These are phyloP conservation scores for Tuber brumale DNA, from an alignment of 495 filamentous ascomycete species.

Conservation along the genomic window DNA sequence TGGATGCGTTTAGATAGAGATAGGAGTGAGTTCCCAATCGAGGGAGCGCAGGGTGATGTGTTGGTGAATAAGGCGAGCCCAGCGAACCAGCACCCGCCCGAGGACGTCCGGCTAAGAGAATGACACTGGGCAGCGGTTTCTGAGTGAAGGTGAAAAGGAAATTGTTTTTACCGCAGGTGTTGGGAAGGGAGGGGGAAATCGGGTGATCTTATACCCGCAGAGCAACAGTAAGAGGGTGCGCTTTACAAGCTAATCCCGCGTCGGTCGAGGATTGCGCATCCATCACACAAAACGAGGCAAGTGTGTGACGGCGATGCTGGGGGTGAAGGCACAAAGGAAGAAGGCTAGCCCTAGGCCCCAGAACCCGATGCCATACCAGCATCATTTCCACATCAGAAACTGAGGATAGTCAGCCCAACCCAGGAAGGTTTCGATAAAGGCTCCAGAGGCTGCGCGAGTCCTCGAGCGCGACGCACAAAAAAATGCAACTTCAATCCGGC, in stretches of 20 bases:
- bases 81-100: not conserved
- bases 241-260: not conserved
- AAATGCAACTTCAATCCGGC: too few species aligned
- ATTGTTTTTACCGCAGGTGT: not conserved
- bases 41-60: not conserved
- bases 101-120: not conserved
- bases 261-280: not conserved
- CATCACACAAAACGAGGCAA: not conserved
- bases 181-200: not conserved
- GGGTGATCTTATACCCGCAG: not conserved
- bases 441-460: not conserved
- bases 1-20: not conserved
- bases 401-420: not conserved
- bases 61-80: not conserved
- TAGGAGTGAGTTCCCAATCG: not conserved
- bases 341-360: not conserved
- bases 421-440: not conserved
- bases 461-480: too few species aligned
- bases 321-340: not conserved
- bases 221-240: not conserved
- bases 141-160: not conserved
- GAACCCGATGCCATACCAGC: not conserved
- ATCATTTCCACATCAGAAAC: too few species aligned
- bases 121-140: not conserved
- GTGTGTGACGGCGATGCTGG: not conserved